A percentile compares a stretch with the other conserved stretches of the same genome.
Conservation (phyloP, 768 basidiomycete genomes). For the Mrakia blollopis region DNA sequence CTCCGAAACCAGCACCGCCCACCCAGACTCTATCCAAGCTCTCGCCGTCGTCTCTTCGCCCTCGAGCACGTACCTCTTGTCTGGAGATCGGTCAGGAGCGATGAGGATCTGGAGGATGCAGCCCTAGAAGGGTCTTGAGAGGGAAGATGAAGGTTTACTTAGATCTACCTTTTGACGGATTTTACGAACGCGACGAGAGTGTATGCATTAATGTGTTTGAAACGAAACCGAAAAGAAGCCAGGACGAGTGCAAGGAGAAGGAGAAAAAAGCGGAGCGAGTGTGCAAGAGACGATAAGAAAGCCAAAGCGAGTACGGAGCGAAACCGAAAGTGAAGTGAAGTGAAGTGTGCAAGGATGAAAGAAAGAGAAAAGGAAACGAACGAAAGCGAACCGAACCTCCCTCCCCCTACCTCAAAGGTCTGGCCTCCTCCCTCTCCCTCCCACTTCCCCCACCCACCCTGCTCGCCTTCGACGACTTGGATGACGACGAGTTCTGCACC, state of each 20-base stretch:
- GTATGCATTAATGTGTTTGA: neutral
- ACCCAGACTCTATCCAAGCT: constrained; percentile 84
- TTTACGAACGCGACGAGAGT: too few species aligned
- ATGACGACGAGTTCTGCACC: neutral
- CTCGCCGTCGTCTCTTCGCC: constrained; percentile 84
- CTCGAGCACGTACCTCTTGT: constrained; percentile 70
- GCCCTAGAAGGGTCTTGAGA: neutral
- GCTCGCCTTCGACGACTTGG: neutral
- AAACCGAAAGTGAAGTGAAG: neutral
- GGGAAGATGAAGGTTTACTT: neutral
- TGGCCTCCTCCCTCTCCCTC: neutral
- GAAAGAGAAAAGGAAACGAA: neutral
- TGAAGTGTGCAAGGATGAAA: neutral
- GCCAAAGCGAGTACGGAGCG: too few species aligned
- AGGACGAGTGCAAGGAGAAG: neutral
- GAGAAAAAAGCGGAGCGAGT: neutral
- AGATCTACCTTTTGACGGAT: neutral
- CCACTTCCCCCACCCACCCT: too few species aligned
- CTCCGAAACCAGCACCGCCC: constrained; percentile 57
- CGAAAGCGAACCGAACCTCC: neutral
- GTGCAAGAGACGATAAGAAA: neutral
- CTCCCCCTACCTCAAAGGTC: neutral
- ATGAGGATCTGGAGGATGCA: constrained; percentile 67
- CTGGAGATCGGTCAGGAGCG: constrained; percentile 80
- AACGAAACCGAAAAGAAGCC: neutral